Evolutionary conservation across 148 eudicot genomes (phyloP).

Genomic region (Spergularia marina): DNA sequence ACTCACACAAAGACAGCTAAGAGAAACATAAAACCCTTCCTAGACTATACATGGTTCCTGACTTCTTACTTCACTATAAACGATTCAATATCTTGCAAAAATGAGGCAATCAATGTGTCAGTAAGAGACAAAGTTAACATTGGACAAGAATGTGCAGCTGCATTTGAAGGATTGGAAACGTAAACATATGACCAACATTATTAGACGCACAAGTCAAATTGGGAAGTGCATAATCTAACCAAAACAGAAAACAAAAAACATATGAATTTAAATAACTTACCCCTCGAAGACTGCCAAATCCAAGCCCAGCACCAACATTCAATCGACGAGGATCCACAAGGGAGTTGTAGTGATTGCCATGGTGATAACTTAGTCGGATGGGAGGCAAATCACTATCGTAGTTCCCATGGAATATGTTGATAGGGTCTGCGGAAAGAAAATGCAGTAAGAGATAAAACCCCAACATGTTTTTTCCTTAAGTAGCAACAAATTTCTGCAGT

Average conservation of each 20-base stretch:
- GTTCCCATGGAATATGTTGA: constrained; percentile 90
- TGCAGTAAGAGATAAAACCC: not conserved
- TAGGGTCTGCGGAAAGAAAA: constrained; percentile 60
- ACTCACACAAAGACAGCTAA: too few species aligned
- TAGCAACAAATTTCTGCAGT: not conserved
- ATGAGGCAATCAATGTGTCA: too few species aligned
- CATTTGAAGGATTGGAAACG: too few species aligned
- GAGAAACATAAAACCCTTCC: too few species aligned
- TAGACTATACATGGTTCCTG: too few species aligned
- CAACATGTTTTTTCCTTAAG: not conserved
- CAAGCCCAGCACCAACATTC: constrained; percentile 93
- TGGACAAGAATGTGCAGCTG: too few species aligned
- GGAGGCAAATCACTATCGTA: constrained; percentile 87
- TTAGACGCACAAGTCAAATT: not conserved
- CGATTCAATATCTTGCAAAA: too few species aligned
- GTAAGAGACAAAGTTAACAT: too few species aligned
- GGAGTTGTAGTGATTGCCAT: constrained; percentile 96
- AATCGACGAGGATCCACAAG: constrained; percentile 95
- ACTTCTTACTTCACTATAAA: too few species aligned
- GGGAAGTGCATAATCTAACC: not conserved
- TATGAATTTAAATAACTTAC: constrained; percentile 36
- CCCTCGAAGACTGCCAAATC: constrained; percentile 86
- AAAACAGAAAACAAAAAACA: not conserved
- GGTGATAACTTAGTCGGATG: constrained; percentile 81
- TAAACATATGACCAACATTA: not conserved